phyloP scores from a whole-genome alignment of 352 stramenopile species.

The Globisporangium perplexum region DNA sequence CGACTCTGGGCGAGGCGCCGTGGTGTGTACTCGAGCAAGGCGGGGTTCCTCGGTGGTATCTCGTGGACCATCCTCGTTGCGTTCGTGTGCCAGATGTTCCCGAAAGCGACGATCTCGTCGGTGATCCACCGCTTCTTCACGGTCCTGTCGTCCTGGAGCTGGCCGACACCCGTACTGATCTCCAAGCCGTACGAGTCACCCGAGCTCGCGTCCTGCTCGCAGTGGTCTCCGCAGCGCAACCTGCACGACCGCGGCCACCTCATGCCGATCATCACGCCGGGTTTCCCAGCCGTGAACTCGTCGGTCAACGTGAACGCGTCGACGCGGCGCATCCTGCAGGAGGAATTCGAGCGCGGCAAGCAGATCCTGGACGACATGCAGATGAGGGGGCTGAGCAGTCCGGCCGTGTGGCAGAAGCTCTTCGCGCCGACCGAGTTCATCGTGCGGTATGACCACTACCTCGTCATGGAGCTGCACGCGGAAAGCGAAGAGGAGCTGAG shows the following conservation, averaged over 20 bases:
- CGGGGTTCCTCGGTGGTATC: slow-evolving; percentile 74
- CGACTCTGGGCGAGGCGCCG: slow-evolving; percentile 70
- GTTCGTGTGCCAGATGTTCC: slow-evolving; percentile 86
- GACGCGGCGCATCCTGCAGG: slow-evolving; percentile 63
- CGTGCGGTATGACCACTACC: slow-evolving; percentile 81
- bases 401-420: slow-evolving; percentile 67
- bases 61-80: slow-evolving; percentile 84
- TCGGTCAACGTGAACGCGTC: slow-evolving; percentile 79
- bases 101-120: slow-evolving; percentile 59
- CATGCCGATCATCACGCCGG: slow-evolving; percentile 86
- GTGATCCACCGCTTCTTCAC: slow-evolving; percentile 81
- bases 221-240: slow-evolving; percentile 75
- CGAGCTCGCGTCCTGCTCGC: slow-evolving; percentile 25
- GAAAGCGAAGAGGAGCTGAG: slow-evolving; percentile 49
- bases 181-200: slow-evolving; percentile 46
- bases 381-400: slow-evolving; percentile 51
- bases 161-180: slow-evolving; percentile 75
- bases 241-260: slow-evolving; percentile 73
- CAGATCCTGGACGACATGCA: slow-evolving; percentile 73
- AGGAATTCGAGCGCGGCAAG: slow-evolving; percentile 73
- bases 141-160: slow-evolving; percentile 70
- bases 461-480: slow-evolving; percentile 56
- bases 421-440: slow-evolving; percentile 73
- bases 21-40: slow-evolving; percentile 83
- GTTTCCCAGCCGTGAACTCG: slow-evolving; percentile 80